Base-by-base conservation (phyloP, 2,329 filamentous ascomycete species). In the Onygena corvina region DNA sequence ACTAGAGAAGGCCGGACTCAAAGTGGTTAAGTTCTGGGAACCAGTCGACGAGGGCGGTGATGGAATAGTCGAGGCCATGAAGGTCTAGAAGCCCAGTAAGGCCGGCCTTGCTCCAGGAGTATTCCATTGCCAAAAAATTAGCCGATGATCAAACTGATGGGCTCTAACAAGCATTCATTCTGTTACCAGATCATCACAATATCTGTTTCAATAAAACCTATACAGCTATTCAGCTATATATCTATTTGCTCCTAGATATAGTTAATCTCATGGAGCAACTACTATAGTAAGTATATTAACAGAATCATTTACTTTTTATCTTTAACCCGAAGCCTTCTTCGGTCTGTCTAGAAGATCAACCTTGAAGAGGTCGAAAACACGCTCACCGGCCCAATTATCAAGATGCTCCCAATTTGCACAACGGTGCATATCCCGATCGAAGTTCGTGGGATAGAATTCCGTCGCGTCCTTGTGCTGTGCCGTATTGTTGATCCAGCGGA, bases 21-120 rank as follows among this genome's bases (percentile, higher is more conserved):
- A 60, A 52, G 57, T 70, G 11, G 59, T 61, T 16, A 57, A 56
- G 1, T 54, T 64, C 40, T 64, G 60, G 60, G 51, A 42, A 11
- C 36, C 45, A 18, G 30, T 30, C 11, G 51, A 48, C 5, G 50
- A 53, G 12, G 51, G 48, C 4, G 46, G 40, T 16, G 51, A 50
- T 25, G 50, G 51, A 25, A 25, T 53, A 20, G 48, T 53, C 25
- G 51, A 53, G 36, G 36, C 36, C 3, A 42, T 42, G 20, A 42
- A 27, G 25, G 44, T 16, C 25, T 42, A 42, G 20, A 36, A n/a
- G n/a, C n/a, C n/a, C n/a, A n/a, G n/a, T n/a, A n/a, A n/a, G n/a
- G n/a, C n/a, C n/a, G n/a, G n/a, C n/a, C n/a, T n/a, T n/a, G n/a
- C n/a, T n/a, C n/a, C n/a, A n/a, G n/a, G n/a, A n/a, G n/a, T n/a